Base-by-base conservation (phyloP, 148 eudicot species). In the Tetragonia tetragonoides region DNA sequence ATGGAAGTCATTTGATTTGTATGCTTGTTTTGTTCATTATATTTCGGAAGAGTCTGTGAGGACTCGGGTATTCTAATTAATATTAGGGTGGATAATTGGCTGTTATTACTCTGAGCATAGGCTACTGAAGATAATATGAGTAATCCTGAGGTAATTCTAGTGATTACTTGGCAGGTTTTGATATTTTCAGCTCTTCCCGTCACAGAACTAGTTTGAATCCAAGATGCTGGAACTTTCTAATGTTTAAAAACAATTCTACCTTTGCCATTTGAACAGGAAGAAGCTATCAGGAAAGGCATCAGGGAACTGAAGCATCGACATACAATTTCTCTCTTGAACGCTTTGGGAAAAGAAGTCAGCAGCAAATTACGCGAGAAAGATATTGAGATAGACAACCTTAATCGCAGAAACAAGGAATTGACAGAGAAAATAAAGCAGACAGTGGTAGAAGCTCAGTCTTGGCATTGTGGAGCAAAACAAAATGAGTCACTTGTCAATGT, bases 371-470 rank as follows among this genome's bases (percentile, higher is more conserved):
- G 80, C 1, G 86, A 81, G 65, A 87, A 87, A 81, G 85, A 86
- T n/a, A 54, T 72, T 0, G 89, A 84, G 80, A 81, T 86, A 47
- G 83, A 86, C 72, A 75, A 74, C 56, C 60, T 87, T 66, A 85
- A 85, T 72, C 77, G n/a, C 76, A 85, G 72, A 76, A 87, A 81
- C 87, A 83, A 81, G 68, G 88, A 79, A 56, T 73, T 87, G 61
- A 44, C 76, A 0, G 86, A 85, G 72, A 85, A 80, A 77, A 34
- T 87, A 39, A 81, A 77, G 59, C 88, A 83, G 67, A 39, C 85
- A 10, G 57, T 80, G 34, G 20, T 49, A 6, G 85, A 83, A 76
- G 81, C 88, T 47, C 80, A 83, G 75, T 56, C 79, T 0, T 87
- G 90, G 90, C 85, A 81, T 17, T 72, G 59, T 72, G 81, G 64